Conservation (phyloP, 306 rosid genomes). For the Vigna mungo region DNA sequence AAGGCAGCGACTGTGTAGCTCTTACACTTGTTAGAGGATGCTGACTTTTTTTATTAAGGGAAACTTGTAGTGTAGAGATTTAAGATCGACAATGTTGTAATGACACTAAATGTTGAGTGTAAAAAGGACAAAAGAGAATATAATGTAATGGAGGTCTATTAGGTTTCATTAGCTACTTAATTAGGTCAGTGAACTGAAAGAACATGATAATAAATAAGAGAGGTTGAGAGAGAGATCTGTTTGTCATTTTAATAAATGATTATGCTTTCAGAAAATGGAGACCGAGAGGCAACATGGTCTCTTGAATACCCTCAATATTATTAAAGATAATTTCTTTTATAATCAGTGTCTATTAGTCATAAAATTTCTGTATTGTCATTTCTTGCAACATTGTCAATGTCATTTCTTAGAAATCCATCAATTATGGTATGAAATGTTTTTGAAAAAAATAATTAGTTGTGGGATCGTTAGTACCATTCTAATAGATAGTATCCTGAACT, state of each 20-base stretch:
- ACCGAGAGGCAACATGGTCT: not conserved
- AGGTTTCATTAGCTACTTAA: no score
- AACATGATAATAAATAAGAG: no score
- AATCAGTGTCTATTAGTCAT: slow-evolving; percentile 4
- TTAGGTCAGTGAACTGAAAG: no score
- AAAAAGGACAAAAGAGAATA: no score
- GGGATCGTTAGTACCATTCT: slow-evolving; percentile 17
- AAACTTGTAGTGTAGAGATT: no score
- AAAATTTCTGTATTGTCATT: not conserved
- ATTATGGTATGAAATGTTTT: slow-evolving; percentile 28
- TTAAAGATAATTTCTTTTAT: not conserved
- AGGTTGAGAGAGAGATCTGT: not conserved
- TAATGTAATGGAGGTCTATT: no score
- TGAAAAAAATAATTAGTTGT: slow-evolving; percentile 15
- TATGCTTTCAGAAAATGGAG: not conserved
- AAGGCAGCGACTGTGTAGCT: no score
- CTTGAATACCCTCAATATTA: not conserved
- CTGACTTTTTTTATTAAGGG: no score
- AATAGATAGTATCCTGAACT: slow-evolving; percentile 36
- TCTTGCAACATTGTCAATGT: not conserved
- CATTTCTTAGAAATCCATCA: slow-evolving; percentile 17
- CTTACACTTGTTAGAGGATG: no score
- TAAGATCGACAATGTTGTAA: no score
- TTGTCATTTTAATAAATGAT: not conserved
- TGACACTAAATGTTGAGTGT: no score